phyloP scores from a whole-genome alignment of 2,329 filamentous ascomycete species.

The Fusarium gaditjirri region DNA sequence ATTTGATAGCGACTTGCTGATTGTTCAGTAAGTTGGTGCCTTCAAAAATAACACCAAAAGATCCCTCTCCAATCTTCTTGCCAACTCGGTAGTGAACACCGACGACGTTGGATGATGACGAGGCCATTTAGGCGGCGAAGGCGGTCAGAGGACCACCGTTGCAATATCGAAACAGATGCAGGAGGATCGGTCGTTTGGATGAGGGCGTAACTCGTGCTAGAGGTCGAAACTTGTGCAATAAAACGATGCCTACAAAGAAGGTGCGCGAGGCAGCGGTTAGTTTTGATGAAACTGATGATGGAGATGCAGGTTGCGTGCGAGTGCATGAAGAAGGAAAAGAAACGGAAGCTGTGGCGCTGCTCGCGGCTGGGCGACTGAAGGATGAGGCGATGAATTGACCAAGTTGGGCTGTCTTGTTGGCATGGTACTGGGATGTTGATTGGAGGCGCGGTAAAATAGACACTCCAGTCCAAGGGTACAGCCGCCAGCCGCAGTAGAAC shows the following conservation, averaged over 20 bases:
- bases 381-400: slow-evolving; percentile 40
- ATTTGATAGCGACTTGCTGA: slow-evolving; percentile 99
- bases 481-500: slow-evolving; percentile 35
- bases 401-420: slow-evolving; percentile 32
- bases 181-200: slow-evolving; percentile 16
- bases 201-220: slow-evolving; percentile 15
- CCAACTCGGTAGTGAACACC: slow-evolving; percentile 98
- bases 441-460: slow-evolving; percentile 42
- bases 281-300: slow-evolving; percentile 33
- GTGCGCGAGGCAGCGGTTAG: slow-evolving; percentile 33
- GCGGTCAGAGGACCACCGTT: slow-evolving; percentile 44
- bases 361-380: slow-evolving; percentile 34
- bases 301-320: slow-evolving; percentile 1
- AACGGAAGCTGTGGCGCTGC: slow-evolving; percentile 36
- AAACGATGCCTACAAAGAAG: slow-evolving; percentile 40
- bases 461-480: slow-evolving; percentile 31
- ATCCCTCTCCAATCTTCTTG: slow-evolving; percentile 99
- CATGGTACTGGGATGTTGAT: slow-evolving; percentile 37
- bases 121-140: slow-evolving; percentile 71
- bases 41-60: slow-evolving; percentile 98
- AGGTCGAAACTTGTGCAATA: slow-evolving; percentile 29
- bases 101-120: slow-evolving; percentile 94
- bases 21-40: slow-evolving; percentile 99
- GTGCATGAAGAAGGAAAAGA: slow-evolving; percentile 25
- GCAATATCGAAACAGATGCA: slow-evolving; percentile 23